Evolutionary conservation across 805 yeast genomes (phyloP).

Genomic region (Saccharomycopsis sp.): DNA sequence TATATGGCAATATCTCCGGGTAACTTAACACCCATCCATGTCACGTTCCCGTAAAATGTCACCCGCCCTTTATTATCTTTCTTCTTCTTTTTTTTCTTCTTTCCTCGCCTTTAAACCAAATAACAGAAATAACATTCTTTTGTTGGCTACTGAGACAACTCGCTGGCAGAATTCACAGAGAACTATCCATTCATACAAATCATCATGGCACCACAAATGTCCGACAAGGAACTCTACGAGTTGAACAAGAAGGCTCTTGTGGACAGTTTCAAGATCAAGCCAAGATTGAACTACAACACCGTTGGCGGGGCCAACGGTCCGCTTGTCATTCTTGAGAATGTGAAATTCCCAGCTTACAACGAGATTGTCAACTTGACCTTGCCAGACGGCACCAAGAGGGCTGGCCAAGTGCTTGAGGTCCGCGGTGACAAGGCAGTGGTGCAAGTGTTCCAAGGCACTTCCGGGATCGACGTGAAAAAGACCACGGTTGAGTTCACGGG

Average conservation of each 20-base stretch:
- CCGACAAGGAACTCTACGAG: constrained; percentile 43
- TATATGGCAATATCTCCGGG: no score
- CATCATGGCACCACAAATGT: no score
- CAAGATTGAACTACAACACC: constrained; percentile 88
- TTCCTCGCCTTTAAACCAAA: neutral
- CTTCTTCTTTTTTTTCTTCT: constrained; percentile 1
- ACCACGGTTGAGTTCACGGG: constrained; percentile 98
- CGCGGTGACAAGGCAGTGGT: constrained; percentile 96
- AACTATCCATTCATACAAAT: no score
- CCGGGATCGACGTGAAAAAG: constrained; percentile 97
- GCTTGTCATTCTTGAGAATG: constrained; percentile 79
- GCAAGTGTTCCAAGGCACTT: constrained; percentile 98
- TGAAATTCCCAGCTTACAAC: constrained; percentile 82
- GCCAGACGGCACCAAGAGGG: constrained; percentile 91
- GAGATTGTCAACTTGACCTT: constrained; percentile 95
- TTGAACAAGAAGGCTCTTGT: constrained; percentile 88
- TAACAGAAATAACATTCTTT: neutral
- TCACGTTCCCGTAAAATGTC: no score
- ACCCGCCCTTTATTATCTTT: no score
- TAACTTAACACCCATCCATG: no score
- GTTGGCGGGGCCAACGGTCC: constrained; percentile 99
- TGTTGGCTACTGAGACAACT: no score
- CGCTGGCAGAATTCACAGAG: no score
- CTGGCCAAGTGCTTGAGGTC: constrained; percentile 97
- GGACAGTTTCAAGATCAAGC: constrained; percentile 84